Base-by-base conservation (phyloP, 2,329 filamentous ascomycete genomes). In the Pseudocercospora pini-densiflorae region DNA sequence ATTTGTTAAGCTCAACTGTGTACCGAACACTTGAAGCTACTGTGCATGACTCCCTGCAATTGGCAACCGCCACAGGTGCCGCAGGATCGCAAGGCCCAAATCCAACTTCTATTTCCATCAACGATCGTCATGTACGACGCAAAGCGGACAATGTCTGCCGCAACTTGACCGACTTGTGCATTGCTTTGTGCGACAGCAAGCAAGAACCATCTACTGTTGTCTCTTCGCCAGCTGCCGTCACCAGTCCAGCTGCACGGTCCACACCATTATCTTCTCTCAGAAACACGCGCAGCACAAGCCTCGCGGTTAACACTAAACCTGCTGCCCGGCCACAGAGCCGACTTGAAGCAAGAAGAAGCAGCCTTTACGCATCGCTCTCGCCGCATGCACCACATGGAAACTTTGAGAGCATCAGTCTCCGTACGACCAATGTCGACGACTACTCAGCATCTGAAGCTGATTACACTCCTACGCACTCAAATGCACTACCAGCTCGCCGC, bases 71-170 rank as follows among this genome's bases (percentile, higher is more conserved):
- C 84, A 90, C 96, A 78, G 91, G 92, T 58, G 87, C 86, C 53
- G 86, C 86, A 51, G 90, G 91, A 12, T 87, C 92, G 59, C 90
- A 83, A 63, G 83, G 82, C 9, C 79, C 79, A 5, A 74, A 89
- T 0, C 90, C 90, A 53, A 89, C 90, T 0, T 89, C 90, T 66
- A 88, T 86, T 51, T 87, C 87, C 12, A 90, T 89, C 73, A 90
- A 92, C 0, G 94, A 99, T 77, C 88, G 95, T 59, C 92, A 97
- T 76, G 84, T 97, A 16, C 89, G 93, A 58, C 89, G 94, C 68
- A 97, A 97, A 79, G 92, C 93, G 29, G 94, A 99, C 76, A 93
- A 91, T 75, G 89, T 99, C 76, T 98, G 95, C 77, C 90, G 94
- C 62, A 95, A 92, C 75, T 81, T 99, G 70, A 98, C 94, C 0